Base-by-base conservation (phyloP, 768 basidiomycete genomes). In the Leucosporidium yakuticum region DNA sequence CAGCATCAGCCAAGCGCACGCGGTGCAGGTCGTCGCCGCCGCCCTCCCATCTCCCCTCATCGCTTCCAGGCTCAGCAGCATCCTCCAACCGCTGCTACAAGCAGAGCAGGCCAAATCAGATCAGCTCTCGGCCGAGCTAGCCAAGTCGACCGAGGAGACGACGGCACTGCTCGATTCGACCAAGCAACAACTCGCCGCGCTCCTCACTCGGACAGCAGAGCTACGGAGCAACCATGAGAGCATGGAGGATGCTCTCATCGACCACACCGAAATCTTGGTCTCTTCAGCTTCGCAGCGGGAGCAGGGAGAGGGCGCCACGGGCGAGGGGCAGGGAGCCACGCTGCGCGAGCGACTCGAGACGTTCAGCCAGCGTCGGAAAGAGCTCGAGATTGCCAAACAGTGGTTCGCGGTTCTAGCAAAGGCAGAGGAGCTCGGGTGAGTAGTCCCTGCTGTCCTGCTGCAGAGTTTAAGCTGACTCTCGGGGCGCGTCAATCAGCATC, bases 311-410 rank as follows among this genome's bases (percentile, higher is more conserved):
- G 49, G 57, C 20, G 64, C 59, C n/a, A n/a, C 29, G n/a, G 48
- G 15, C 21, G 53, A 48, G 47, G 44, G 15, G 20, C 39, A 44
- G 39, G 39, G 39, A 44, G 39, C 39, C 39, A 90, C 87, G 0
- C 79, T 98, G 7, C 81, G 95, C 15, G 88, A 92, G 77, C 88
- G 90, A 55, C 81, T 97, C 67, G 90, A 95, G 76, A 84, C 82
- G 0, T 79, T 94, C 70, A 90, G 94, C 75, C 82, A 86, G 56
- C 85, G 84, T 74, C 75, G 95, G 74, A 87, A 85, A 76, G 87
- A 91, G 75, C 81, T 96, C 49, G 83, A 89, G 74, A 84, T 84
- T 67, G 85, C 92, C 27, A 85, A 85, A 74, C 82, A 83, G 31
- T 96, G 95, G 78, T 86, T 89, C 15, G 84, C 85, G 60, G 81